Evolutionary conservation across 164 flowering plant species (phyloP), one percentile per base, ranked within the genome.

Genomic region (Brasenia schreberi): DNA sequence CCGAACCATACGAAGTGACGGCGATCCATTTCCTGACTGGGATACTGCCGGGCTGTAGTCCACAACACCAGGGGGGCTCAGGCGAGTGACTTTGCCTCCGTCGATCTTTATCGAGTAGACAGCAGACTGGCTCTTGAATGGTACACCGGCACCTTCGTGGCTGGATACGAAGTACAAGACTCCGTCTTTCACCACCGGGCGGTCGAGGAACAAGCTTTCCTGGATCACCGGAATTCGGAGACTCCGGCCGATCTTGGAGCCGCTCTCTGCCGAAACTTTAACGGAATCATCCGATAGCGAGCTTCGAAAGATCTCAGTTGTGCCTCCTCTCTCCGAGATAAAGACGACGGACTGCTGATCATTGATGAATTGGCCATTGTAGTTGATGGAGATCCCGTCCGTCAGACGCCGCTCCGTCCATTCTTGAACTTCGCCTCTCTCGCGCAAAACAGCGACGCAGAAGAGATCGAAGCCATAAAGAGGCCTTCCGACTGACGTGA

Each of bases 11-110:
- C 0, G 98, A 86, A 0, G 96, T 89, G 1, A 92, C 96, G n/a
- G 96, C 98, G 11, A 89, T 33, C 61, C 79, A 76, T 19, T 82
- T 71, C 92, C 96, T 0, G 82, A 62, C 39, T 9, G 73, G 2
- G 98, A 92, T 59, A 92, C 58, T 0, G 92, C 81, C 0, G 98
- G 96, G 58, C 96, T 87, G 76, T 74, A 92, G 73, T 92, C 98
- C 44, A 77, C 91, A 0, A 66, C 74, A 0, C 80, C 91, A 6
- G 3, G 11, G 1, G 96, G 98, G 14, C 88, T 86, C 23, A 92
- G 62, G 7, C 96, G 80, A 6, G 67, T 68, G 53, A 74, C 19
- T 7, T 71, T 19, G 0, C 14, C 16, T 0, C 23, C n/a, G 2
- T 43, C 67, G 0, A 83, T 60, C 4, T 42, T 27, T 19, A 75